Evolutionary conservation across 2,329 filamentous ascomycete genomes (phyloP).

Genomic region (Trichoderma koningiopsis): DNA sequence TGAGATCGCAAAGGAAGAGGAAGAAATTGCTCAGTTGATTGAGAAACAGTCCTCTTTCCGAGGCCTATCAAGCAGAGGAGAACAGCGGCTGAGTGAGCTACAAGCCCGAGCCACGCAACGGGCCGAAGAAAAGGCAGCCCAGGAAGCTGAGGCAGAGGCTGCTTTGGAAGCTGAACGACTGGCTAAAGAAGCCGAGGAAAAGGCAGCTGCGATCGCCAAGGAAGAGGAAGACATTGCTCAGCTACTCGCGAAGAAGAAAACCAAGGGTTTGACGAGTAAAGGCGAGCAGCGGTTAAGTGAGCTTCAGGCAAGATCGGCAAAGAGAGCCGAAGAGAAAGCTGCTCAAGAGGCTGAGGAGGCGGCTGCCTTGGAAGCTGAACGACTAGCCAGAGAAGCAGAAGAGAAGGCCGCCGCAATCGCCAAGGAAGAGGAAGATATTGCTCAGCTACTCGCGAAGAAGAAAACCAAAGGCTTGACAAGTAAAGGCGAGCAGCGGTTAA

Average conservation of each 20-base stretch:
- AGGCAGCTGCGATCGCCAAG: constrained; percentile 28
- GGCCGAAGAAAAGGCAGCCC: constrained; percentile 31
- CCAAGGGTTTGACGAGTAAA: constrained; percentile 24
- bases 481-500: constrained; percentile 6
- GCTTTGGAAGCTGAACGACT: constrained; percentile 37
- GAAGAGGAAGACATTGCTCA: constrained; percentile 31
- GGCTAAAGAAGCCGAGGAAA: constrained; percentile 37
- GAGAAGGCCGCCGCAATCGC: neutral
- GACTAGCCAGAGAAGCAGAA: constrained; percentile 18
- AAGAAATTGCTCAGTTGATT: constrained; percentile 34
- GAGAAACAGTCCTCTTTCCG: constrained; percentile 45
- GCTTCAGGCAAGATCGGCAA: neutral
- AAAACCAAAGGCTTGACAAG: constrained; percentile 37
- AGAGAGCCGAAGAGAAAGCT: constrained; percentile 4
- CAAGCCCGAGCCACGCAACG: constrained; percentile 26
- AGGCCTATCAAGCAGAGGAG: constrained; percentile 34
- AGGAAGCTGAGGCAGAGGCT: constrained; percentile 31
- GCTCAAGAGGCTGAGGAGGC: constrained; percentile 24
- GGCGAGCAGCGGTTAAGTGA: neutral
- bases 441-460: constrained; percentile 50
- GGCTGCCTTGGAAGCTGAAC: constrained; percentile 14
- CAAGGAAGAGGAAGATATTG: constrained; percentile 44
- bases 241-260: constrained; percentile 40
- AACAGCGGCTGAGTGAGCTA: constrained; percentile 36
- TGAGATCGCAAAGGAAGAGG: constrained; percentile 26